Percentiles rank a stretch among this genome's conserved stretches.
Conservation (phyloP, 805 yeast genomes). For the Nakazawaea pomicola region DNA sequence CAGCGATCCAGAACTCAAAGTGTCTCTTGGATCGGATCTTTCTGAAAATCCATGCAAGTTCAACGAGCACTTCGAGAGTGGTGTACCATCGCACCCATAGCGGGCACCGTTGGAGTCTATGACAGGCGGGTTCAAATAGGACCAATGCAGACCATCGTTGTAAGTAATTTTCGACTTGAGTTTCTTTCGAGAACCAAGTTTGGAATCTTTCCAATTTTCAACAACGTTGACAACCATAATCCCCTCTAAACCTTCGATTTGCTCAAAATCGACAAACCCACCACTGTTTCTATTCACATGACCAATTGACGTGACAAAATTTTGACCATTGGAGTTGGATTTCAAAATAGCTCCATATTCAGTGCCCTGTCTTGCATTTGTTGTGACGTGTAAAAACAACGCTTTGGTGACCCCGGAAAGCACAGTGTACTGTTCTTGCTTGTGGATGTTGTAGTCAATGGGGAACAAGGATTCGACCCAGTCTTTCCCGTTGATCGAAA, state of each 20-base stretch:
- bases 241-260: conserved; percentile 81
- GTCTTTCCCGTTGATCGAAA: conserved; percentile 64
- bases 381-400: conserved; percentile 75
- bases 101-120: conserved; percentile 53
- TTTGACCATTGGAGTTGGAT: conserved; percentile 84
- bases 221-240: conserved; percentile 71
- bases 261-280: conserved; percentile 87
- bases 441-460: conserved; percentile 47
- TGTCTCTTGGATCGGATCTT: conserved; percentile 71
- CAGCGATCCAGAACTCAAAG: conserved; percentile 80
- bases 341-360: conserved; percentile 77
- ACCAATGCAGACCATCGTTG: conserved; percentile 89
- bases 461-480: conserved; percentile 83
- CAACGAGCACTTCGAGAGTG: conserved; percentile 64
- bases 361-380: conserved; percentile 41
- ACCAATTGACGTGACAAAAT: conserved; percentile 61
- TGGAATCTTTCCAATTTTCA: conserved; percentile 41
- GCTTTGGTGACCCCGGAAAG: conserved; percentile 65
- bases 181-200: conserved; percentile 42
- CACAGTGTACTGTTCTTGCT: conserved; percentile 68
- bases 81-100: conserved; percentile 42
- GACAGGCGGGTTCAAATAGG: conserved; percentile 60
- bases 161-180: conserved; percentile 70
- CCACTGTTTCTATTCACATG: conserved; percentile 63
- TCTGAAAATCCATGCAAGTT: conserved; percentile 88